These are phyloP conservation scores for Fusarium praegraminearum DNA, from an alignment of 2,329 filamentous ascomycete species.

Conservation along the genomic window DNA sequence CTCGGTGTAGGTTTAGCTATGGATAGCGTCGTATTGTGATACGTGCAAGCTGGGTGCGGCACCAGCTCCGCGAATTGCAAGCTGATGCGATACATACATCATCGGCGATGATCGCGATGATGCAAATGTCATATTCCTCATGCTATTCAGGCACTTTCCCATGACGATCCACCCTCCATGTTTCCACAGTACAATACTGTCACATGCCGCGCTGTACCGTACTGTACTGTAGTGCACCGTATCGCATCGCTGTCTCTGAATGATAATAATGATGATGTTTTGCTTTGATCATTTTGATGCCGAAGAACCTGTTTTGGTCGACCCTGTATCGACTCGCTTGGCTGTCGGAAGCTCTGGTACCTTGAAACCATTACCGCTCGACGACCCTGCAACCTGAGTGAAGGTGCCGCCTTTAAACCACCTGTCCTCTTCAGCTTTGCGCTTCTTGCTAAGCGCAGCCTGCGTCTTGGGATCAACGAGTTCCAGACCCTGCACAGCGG, in stretches of 20 bases:
- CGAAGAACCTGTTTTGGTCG: conserved; percentile 53
- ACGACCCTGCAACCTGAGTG: conserved; percentile 78
- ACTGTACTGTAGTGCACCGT: not conserved
- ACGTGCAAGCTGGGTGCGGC: conserved; percentile 1
- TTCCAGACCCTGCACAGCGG: conserved; percentile 93
- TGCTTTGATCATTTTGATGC: conserved; percentile 39
- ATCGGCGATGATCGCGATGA: conserved; percentile 33
- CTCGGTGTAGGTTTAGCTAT: conserved; percentile 13
- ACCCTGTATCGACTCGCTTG: conserved; percentile 71
- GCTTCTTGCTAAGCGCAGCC: conserved; percentile 87
- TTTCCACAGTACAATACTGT: not conserved
- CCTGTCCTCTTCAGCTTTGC: conserved; percentile 92
- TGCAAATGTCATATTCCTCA: conserved; percentile 36
- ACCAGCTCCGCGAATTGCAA: conserved; percentile 11
- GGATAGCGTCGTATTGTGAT: not conserved
- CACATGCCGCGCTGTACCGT: not conserved
- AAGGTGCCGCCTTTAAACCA: conserved; percentile 99
- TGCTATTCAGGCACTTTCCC: conserved; percentile 30
- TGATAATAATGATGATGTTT: not conserved
- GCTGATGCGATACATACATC: conserved; percentile 17
- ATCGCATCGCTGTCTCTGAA: not conserved
- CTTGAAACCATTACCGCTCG: conserved; percentile 77
- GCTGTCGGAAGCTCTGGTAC: conserved; percentile 78
- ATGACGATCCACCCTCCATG: conserved; percentile 13
- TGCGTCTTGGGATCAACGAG: conserved; percentile 93